Evolutionary conservation across 176 grass and related monocot genomes (phyloP).

Genomic region (Dactylis glomerata): DNA sequence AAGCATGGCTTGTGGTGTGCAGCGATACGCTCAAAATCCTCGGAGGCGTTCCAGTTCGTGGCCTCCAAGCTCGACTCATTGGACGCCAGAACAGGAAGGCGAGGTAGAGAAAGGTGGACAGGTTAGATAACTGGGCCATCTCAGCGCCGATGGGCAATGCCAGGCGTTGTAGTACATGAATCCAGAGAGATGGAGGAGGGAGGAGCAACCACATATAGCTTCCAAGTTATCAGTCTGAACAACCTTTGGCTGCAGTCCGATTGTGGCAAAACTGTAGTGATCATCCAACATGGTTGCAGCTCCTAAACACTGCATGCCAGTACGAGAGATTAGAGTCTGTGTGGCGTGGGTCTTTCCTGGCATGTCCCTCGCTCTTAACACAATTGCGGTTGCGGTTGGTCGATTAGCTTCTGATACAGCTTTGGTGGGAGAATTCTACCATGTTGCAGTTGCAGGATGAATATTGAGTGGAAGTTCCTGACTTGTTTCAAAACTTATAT

Average conservation of each 20-base stretch:
- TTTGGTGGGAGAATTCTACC: not conserved
- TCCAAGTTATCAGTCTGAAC: not conserved
- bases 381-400: not conserved
- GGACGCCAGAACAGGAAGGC: not conserved
- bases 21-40: not conserved
- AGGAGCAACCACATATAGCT: not conserved
- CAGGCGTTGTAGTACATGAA: not conserved
- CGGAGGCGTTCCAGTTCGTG: not conserved
- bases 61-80: not conserved
- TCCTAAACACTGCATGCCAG: not conserved
- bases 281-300: not conserved
- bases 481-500: not conserved
- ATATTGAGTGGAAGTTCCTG: not conserved
- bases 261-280: not conserved
- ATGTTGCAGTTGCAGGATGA: not conserved
- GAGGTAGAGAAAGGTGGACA: not conserved
- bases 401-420: not conserved
- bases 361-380: not conserved
- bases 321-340: not conserved
- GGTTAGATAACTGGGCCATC: not conserved
- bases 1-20: not conserved
- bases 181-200: not conserved
- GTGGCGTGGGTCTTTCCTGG: not conserved
- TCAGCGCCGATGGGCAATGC: not conserved
- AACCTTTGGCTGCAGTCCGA: not conserved